Percentiles rank a stretch among this genome's conserved stretches.
Evolutionary conservation across 495 filamentous ascomycete species (phyloP).

Genomic region (Extremus antarcticus): DNA sequence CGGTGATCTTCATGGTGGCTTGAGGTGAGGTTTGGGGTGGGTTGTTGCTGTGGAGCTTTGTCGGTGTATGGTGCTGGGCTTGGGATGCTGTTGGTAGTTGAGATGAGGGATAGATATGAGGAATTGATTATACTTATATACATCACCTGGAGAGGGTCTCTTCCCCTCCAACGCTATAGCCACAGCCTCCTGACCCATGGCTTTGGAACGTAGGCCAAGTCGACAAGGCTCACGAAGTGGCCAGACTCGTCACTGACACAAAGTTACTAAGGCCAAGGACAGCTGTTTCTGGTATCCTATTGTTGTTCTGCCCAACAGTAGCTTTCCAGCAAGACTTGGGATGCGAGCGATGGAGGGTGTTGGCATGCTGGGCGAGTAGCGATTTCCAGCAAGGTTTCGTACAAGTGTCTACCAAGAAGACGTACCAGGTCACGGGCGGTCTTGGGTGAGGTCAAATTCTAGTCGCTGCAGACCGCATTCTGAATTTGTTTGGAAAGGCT

Average conservation of each 20-base stretch:
- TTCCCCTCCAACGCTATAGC: too few species aligned
- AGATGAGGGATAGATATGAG: background rate
- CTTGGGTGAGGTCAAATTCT: too few species aligned
- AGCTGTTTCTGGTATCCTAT: background rate
- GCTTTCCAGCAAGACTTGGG: too few species aligned
- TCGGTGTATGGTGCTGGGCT: background rate
- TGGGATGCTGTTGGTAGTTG: background rate
- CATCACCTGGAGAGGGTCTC: too few species aligned
- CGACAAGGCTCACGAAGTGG: background rate
- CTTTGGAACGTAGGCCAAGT: background rate
- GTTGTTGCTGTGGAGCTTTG: background rate
- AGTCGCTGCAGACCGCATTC: background rate
- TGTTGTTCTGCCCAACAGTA: too few species aligned
- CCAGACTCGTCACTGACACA: background rate
- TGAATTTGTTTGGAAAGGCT: background rate
- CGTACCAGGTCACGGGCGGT: too few species aligned
- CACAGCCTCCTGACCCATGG: background rate
- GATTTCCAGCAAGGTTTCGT: too few species aligned
- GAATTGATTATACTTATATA: background rate
- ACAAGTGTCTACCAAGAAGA: too few species aligned
- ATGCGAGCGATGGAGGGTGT: too few species aligned
- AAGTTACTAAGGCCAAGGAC: background rate
- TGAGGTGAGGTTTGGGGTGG: too few species aligned
- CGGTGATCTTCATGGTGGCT: conserved; percentile 8
- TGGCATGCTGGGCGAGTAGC: too few species aligned